phyloP scores from a whole-genome alignment of 177 flowering plant genomes.

The Vitis hybrid region DNA sequence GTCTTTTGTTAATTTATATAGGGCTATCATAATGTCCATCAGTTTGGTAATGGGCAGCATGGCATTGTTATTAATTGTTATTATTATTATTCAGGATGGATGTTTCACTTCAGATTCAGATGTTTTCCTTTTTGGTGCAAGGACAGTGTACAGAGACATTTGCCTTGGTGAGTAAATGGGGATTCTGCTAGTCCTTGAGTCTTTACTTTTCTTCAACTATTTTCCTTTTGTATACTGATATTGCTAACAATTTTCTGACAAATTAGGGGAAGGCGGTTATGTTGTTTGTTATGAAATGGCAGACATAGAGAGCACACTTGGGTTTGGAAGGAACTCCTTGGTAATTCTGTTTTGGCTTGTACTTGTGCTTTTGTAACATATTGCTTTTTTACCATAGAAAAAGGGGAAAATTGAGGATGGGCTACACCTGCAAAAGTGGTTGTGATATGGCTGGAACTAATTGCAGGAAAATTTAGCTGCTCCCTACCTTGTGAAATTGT shows the following conservation, averaged over 20 bases:
- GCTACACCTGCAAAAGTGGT: no score
- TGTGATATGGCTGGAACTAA: no score
- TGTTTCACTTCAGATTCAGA: slow-evolving; percentile 96
- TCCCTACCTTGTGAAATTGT: no score
- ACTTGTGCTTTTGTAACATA: not conserved
- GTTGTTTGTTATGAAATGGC: slow-evolving; percentile 92
- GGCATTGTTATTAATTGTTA: not conserved
- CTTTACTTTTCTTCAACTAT: not conserved
- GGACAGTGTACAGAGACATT: slow-evolving; percentile 88
- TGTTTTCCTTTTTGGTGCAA: slow-evolving; percentile 91
- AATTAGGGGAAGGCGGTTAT: slow-evolving; percentile 80
- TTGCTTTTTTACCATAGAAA: not conserved
- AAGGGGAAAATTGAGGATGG: not conserved
- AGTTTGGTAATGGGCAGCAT: not conserved
- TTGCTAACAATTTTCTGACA: slow-evolving; percentile 13
- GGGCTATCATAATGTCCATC: not conserved
- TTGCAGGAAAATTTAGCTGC: no score
- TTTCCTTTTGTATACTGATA: slow-evolving; percentile 1
- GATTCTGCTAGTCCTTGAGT: not conserved
- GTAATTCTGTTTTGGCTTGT: not conserved
- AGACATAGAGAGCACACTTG: slow-evolving; percentile 84
- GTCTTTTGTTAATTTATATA: slow-evolving; percentile 21
- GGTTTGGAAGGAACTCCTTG: slow-evolving; percentile 80
- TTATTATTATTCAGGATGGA: slow-evolving; percentile 63
- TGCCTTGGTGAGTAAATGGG: slow-evolving; percentile 59